Percentiles rank a stretch among this genome's conserved stretches.
Evolutionary conservation across 2,329 filamentous ascomycete species (phyloP).

Genomic region (Hypomyces perniciosus): DNA sequence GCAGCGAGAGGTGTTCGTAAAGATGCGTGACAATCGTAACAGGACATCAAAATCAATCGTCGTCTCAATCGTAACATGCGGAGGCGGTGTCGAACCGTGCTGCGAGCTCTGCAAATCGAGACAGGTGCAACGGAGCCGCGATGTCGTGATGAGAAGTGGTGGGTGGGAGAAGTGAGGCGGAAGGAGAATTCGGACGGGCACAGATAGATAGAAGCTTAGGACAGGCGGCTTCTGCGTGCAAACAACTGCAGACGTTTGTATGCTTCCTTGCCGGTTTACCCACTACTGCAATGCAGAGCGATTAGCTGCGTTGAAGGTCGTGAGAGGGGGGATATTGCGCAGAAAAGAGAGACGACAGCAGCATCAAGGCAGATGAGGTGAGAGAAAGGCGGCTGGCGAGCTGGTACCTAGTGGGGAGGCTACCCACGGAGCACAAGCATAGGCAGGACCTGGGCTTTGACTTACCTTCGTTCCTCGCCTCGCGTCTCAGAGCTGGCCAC

Average conservation of each 20-base stretch:
- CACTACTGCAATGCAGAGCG: slow-evolving; percentile 28
- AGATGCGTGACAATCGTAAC: slow-evolving; percentile 24
- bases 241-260: slow-evolving; percentile 17
- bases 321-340: slow-evolving; percentile 10
- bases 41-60: slow-evolving; percentile 20
- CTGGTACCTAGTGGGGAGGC: slow-evolving; percentile 16
- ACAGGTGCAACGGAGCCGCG: neutral
- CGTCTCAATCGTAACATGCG: slow-evolving; percentile 20
- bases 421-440: neutral
- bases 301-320: slow-evolving; percentile 26
- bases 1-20: slow-evolving; percentile 15
- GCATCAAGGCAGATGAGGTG: slow-evolving; percentile 1
- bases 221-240: slow-evolving; percentile 16
- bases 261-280: slow-evolving; percentile 17
- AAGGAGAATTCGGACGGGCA: slow-evolving; percentile 2
- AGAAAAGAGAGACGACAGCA: neutral
- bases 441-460: slow-evolving; percentile 1
- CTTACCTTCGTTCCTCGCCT: slow-evolving; percentile 10
- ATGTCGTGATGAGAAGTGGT: slow-evolving; percentile 8
- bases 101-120: slow-evolving; percentile 1
- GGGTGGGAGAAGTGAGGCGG: slow-evolving; percentile 4
- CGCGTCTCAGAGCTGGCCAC: slow-evolving; percentile 17
- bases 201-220: slow-evolving; percentile 7
- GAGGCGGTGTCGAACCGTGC: slow-evolving; percentile 3
- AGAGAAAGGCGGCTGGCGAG: slow-evolving; percentile 15